Evolutionary conservation across 345 rosid species (phyloP), one percentile per base, ranked within the genome.

Genomic region (Syzygium oleosum): DNA sequence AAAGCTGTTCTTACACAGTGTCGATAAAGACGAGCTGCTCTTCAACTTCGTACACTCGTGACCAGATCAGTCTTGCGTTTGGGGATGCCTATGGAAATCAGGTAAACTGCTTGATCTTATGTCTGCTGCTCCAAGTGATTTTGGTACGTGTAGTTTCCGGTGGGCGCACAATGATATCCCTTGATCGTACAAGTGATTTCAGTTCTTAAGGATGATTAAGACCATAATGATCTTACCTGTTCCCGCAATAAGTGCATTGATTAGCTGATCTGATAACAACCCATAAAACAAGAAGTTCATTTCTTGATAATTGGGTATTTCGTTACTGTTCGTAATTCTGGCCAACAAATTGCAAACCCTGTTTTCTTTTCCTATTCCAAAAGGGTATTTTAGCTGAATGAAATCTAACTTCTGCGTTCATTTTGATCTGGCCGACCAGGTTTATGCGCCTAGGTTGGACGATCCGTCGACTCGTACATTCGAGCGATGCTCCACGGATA

Each of bases 71-170:
- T 85, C 91, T 95, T 11, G 46, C 96, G 1, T 95, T 94, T 83
- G 96, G 98, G n/a, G 96, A 95, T 88, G 93, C 93, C 12, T 92
- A 93, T 88, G 95, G 96, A 90, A 93, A 93, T 90, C 93, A 95
- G 98, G 98, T 95, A 6, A 41, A 54, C 43, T 84, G 54, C 85
- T 52, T 41, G 78, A 68, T 61, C 27, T 38, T 80, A 51, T 29
- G 51, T 29, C 49, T 27, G 79, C 34, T 29, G 79, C 34, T 29
- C 31, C 53, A 25, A 15, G 52, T 38, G 22, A 7, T n/a, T 54
- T 53, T 52, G 63, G 43, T 31, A 22, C 31, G 12, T 22, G 55
- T 46, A 1, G 16, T 15, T 84, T 23, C 34, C 5, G 29, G 85
- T 51, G 9, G 63, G 63, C 25, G 5, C 12, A 58, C n/a, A 10